Evolutionary conservation across 2,329 filamentous ascomycete genomes (phyloP).

Genomic region (Penicillium sp.): DNA sequence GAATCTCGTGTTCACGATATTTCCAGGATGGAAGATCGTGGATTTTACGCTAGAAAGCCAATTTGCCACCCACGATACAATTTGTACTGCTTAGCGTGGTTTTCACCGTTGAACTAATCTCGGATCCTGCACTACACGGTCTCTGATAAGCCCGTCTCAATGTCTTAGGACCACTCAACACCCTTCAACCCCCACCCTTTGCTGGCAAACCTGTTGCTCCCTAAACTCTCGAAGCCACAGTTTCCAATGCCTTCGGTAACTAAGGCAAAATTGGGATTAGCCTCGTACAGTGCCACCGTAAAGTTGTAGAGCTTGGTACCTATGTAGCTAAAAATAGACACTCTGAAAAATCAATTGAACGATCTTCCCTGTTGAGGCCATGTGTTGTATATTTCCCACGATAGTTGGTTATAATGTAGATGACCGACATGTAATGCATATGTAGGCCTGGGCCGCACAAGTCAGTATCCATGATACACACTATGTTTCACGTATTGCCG

Average conservation of each 20-base stretch:
- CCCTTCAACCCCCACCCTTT: background rate
- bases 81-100: conserved; percentile 12
- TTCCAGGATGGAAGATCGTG: background rate
- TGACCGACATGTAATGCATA: no score
- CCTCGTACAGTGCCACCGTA: background rate
- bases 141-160: background rate
- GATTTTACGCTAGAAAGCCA: conserved; percentile 8
- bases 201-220: background rate
- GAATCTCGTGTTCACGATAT: background rate
- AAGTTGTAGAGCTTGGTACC: background rate
- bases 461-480: background rate
- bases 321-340: background rate
- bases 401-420: no score
- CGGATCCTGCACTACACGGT: background rate
- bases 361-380: no score
- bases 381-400: no score
- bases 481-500: background rate
- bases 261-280: background rate
- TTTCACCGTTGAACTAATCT: conserved; percentile 17
- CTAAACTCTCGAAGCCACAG: background rate
- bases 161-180: background rate
- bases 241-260: background rate
- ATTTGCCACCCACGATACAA: conserved; percentile 4
- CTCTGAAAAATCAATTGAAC: background rate
- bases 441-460: background rate